Evolutionary conservation across 2,329 filamentous ascomycete species (phyloP).

Genomic region (Aspergillus sp.): DNA sequence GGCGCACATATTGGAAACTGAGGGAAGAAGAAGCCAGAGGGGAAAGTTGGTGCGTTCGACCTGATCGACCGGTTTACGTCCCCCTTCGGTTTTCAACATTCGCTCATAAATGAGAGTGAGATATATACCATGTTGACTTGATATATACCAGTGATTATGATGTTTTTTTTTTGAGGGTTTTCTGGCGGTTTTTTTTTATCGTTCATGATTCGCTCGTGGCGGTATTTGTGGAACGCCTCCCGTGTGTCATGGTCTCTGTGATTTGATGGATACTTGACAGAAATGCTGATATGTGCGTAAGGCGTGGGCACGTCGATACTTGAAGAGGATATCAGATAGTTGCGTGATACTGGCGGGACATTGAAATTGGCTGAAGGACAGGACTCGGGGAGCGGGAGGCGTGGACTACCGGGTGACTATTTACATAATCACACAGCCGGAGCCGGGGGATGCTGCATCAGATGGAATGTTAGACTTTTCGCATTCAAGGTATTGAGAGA

Average conservation of each 20-base stretch:
- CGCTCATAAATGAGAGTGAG: neutral
- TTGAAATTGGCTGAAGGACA: neutral
- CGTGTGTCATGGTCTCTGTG: neutral
- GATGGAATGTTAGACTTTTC: neutral
- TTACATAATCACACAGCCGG: slow-evolving; percentile 34
- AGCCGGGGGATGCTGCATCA: slow-evolving; percentile 23
- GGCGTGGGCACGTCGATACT: too few relatives aligned
- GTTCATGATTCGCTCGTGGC: neutral
- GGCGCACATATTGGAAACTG: too few relatives aligned
- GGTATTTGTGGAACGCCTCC: neutral
- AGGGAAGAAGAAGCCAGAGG: too few relatives aligned
- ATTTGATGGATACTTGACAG: neutral
- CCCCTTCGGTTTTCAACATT: too few relatives aligned
- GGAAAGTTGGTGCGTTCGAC: too few relatives aligned
- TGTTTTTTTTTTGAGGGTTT: neutral
- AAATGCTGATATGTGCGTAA: too few relatives aligned
- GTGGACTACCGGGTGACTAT: slow-evolving; percentile 1
- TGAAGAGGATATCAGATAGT: too few relatives aligned
- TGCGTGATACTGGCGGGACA: too few relatives aligned
- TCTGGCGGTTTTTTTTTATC: neutral
- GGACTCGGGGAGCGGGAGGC: neutral
- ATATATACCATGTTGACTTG: too few relatives aligned
- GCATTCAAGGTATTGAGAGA: too few relatives aligned
- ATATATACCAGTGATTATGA: too few relatives aligned
- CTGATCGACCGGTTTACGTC: too few relatives aligned